Evolutionary conservation across 2,329 filamentous ascomycete species (phyloP).

Genomic region (Aspergillus uvarum): DNA sequence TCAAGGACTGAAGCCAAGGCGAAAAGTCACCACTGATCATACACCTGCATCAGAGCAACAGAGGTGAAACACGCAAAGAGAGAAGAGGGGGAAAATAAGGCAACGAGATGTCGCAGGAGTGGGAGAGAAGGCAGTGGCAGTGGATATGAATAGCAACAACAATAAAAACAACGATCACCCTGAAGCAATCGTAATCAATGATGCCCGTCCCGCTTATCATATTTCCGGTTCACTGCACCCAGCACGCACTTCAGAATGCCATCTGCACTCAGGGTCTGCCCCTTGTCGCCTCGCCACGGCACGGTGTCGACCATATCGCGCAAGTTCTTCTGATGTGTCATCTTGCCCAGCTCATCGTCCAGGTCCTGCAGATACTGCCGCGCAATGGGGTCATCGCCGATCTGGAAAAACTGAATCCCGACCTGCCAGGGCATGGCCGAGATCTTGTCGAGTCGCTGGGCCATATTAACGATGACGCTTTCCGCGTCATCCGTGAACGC

Average conservation of each 20-base stretch:
- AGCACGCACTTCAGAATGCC: slow-evolving; percentile 80
- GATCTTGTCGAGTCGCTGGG: slow-evolving; percentile 61
- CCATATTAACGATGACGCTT: slow-evolving; percentile 64
- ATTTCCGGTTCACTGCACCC: slow-evolving; percentile 68
- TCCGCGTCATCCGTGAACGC: slow-evolving; percentile 77
- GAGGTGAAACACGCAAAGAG: slow-evolving; percentile 7
- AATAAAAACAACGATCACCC: slow-evolving; percentile 2
- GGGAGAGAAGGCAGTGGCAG: neutral
- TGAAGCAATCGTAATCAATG: slow-evolving; percentile 4
- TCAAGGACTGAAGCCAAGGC: neutral
- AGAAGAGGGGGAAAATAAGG: neutral
- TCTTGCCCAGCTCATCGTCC: slow-evolving; percentile 69
- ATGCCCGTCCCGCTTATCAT: slow-evolving; percentile 52
- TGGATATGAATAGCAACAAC: slow-evolving; percentile 3
- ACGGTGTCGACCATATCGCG: slow-evolving; percentile 93
- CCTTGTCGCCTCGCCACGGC: slow-evolving; percentile 60
- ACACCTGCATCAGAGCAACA: neutral
- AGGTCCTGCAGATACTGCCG: slow-evolving; percentile 65
- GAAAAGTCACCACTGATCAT: neutral
- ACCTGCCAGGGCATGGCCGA: slow-evolving; percentile 74
- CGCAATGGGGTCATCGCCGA: slow-evolving; percentile 71
- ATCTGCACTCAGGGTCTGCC: slow-evolving; percentile 61
- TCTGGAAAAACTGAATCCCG: slow-evolving; percentile 94
- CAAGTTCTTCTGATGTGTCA: slow-evolving; percentile 47
- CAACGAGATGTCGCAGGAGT: neutral